phyloP scores from a whole-genome alignment of 108 stramenopile species.

The Cylindrotheca closterium region DNA sequence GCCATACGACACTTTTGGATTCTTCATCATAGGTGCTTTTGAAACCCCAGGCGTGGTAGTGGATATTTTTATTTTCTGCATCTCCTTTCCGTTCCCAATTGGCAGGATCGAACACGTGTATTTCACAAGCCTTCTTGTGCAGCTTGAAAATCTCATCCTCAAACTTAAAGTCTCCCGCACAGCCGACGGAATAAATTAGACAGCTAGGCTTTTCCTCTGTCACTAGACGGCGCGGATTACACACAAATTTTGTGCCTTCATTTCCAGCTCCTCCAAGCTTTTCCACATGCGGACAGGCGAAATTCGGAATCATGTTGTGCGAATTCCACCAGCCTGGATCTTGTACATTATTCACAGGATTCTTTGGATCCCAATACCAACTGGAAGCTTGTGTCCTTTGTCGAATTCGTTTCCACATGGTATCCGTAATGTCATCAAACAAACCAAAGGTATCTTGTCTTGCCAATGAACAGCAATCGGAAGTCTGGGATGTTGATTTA shows the following conservation, averaged over 20 bases:
- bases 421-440: slow-evolving; percentile 36
- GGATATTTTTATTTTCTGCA: slow-evolving; percentile 12
- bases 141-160: slow-evolving; percentile 14
- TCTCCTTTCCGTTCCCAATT: slow-evolving; percentile 5
- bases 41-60: slow-evolving; percentile 52
- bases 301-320: not conserved
- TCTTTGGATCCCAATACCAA: not conserved
- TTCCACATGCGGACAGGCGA: too few species aligned
- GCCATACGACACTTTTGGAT: slow-evolving; percentile 14
- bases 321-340: not conserved
- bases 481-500: too few species aligned
- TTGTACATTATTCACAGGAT: not conserved
- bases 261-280: not conserved
- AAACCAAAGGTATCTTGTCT: slow-evolving; percentile 38
- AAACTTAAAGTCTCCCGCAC: slow-evolving; percentile 31
- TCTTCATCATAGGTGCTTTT: slow-evolving; percentile 15
- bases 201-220: slow-evolving; percentile 12
- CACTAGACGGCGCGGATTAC: not conserved
- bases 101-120: slow-evolving; percentile 55
- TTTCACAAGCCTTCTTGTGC: slow-evolving; percentile 35
- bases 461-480: too few species aligned
- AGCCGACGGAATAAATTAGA: slow-evolving; percentile 47
- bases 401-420: slow-evolving; percentile 27
- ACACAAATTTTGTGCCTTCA: slow-evolving; percentile 11
- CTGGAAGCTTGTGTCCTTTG: not conserved